Percentiles rank a stretch among this genome's conserved stretches.
Evolutionary conservation across 2,329 filamentous ascomycete species (phyloP).

Genomic region (Cordyceps cateniannulata): DNA sequence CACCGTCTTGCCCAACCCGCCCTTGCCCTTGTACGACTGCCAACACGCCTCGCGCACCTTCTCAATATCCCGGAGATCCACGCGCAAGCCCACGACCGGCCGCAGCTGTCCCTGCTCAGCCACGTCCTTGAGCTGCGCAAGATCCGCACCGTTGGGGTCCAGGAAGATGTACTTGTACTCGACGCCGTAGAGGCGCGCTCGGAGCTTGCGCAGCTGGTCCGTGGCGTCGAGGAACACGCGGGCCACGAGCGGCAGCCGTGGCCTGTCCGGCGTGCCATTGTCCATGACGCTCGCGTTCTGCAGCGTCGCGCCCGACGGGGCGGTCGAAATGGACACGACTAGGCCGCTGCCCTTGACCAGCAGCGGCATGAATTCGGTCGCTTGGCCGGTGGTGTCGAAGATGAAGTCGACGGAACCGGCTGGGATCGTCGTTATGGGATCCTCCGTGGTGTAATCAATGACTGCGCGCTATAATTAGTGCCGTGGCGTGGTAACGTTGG

Average conservation of each 20-base stretch:
- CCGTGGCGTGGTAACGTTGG: not conserved
- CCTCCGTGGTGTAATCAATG: constrained; percentile 20
- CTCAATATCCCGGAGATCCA: constrained; percentile 28
- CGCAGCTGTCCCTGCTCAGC: constrained; percentile 16
- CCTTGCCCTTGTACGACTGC: constrained; percentile 30
- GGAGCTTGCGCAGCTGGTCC: constrained; percentile 24
- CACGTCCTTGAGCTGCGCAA: constrained; percentile 14
- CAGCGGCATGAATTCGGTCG: constrained; percentile 29
- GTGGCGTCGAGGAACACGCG: constrained; percentile 23
- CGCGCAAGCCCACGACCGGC: constrained; percentile 17
- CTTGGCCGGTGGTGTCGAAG: constrained; percentile 33
- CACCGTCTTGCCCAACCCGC: constrained; percentile 36
- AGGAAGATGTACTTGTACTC: constrained; percentile 32
- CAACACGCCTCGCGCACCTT: constrained; percentile 30
- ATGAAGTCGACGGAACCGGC: constrained; percentile 34
- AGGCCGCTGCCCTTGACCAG: constrained; percentile 28
- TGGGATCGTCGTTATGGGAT: constrained; percentile 22
- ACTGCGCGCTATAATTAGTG: constrained; percentile 14
- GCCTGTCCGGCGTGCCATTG: constrained; percentile 18
- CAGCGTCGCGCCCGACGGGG: constrained; percentile 29
- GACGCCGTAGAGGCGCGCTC: constrained; percentile 28
- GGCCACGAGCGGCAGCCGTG: constrained; percentile 20
- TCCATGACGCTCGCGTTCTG: constrained; percentile 24
- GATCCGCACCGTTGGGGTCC: constrained; percentile 24
- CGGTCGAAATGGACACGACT: constrained; percentile 30